phyloP scores from a whole-genome alignment of 2,329 filamentous ascomycete species.

The Exophiala sideris region DNA sequence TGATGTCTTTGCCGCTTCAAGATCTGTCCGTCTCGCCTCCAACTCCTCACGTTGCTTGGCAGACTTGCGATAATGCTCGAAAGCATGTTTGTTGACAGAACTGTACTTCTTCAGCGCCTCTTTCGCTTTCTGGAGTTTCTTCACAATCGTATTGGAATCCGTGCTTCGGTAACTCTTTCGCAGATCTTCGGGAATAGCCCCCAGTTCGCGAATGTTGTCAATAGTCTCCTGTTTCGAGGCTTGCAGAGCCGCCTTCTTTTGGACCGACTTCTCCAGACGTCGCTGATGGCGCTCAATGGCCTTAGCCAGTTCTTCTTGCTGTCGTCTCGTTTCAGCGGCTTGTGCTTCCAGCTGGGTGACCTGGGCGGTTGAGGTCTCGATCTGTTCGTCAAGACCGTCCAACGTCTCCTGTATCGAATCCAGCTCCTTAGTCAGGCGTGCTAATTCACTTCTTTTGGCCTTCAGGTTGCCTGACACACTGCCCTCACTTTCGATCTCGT shows the following conservation, averaged over 20 bases:
- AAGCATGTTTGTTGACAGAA: slow-evolving; percentile 93
- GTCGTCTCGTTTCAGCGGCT: slow-evolving; percentile 62
- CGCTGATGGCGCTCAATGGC: slow-evolving; percentile 84
- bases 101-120: slow-evolving; percentile 87
- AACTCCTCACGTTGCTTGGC: slow-evolving; percentile 86
- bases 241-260: slow-evolving; percentile 76
- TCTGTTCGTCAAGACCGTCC: slow-evolving; percentile 68
- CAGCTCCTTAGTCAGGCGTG: slow-evolving; percentile 69
- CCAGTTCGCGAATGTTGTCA: slow-evolving; percentile 86
- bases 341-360: slow-evolving; percentile 59
- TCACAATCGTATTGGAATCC: slow-evolving; percentile 69
- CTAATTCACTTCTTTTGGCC: slow-evolving; percentile 76
- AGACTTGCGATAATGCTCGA: slow-evolving; percentile 98
- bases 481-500: slow-evolving; percentile 67
- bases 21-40: slow-evolving; percentile 77
- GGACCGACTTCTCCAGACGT: slow-evolving; percentile 85
- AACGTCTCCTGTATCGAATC: slow-evolving; percentile 66
- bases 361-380: slow-evolving; percentile 57
- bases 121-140: slow-evolving; percentile 82
- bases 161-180: slow-evolving; percentile 87
- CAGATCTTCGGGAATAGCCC: slow-evolving; percentile 88
- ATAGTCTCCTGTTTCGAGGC: slow-evolving; percentile 75
- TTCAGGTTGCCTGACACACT: slow-evolving; percentile 58
- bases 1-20: slow-evolving; percentile 78
- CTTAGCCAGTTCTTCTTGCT: slow-evolving; percentile 70